Base-by-base conservation (phyloP, 352 stramenopile genomes). In the Phytophthora tentaculata region DNA sequence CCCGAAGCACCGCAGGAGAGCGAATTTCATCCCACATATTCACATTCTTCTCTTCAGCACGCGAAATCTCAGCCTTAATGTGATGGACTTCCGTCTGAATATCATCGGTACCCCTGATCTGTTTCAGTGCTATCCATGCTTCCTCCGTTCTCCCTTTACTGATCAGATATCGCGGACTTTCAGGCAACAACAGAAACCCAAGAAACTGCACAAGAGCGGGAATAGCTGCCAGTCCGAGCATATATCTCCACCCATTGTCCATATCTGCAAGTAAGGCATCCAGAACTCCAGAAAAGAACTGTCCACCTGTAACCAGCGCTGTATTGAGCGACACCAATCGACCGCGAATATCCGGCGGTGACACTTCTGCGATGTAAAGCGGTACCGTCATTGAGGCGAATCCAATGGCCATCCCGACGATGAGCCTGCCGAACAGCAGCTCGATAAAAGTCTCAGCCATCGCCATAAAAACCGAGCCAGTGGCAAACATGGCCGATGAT, bases 291-390 rank as follows among this genome's bases (percentile, higher is more conserved):
- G 86, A 83, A 50, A 93, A 92, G 67, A 95, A 95, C 67, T 95
- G 86, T 8, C 86, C 84, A 9, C 86, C 86, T 0, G 86, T 95
- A 17, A 92, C 79, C 17, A 90, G 52, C 4, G 90, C 74, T 22
- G 81, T 92, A 50, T 95, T 95, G 41, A 93, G 71, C 19, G 84
- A 93, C 23, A 95, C 84, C 32, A 95, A 70, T 17, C 74, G 80
- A 2, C 84, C 86, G 22, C 86, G 83, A 24, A 86, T 83, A 17
- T 91, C 64, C 5, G 86, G 78, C 0, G 84, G 84, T 17, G 84
- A 89, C 19, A 91, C 79, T 56, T 95, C 86, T 23, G 86, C 84
- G 54, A 95, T 93, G 67, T 95, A 95, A 12, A 95, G 73, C 39
- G 86, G 86, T 28, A 95, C 84, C 19, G 80, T 89, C 82, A 93